Base-by-base conservation (phyloP, 1,284 basidiomycete species). In the Moniliophthora roreri region DNA sequence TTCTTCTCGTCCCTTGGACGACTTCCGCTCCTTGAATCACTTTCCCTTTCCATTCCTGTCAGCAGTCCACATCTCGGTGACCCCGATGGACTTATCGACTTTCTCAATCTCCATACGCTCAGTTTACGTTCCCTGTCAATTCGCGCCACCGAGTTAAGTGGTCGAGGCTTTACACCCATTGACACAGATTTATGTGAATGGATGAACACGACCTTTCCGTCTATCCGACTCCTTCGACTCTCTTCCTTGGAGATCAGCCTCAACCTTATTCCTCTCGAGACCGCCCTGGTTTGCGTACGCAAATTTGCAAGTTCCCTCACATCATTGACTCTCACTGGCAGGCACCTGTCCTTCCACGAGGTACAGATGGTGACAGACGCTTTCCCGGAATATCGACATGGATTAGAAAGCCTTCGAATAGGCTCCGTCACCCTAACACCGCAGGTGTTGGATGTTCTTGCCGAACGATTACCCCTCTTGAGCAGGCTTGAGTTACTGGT, bases 381-480 rank as follows among this genome's bases (percentile, higher is more conserved):
- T 13, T 21, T 45, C 26, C 28, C 44, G 15, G 13, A 28, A 10
- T 46, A 28, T 46, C 44, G 26, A 11, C 44, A 8, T 28, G 2
- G 64, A 15, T 58, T 74, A 36, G 57, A 60, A 9, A 66, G 57
- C 2, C 62, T 76, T 6, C 66, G 72, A 5, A 56, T 76, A 13
- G 71, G 73, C 15, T 62, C 69, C 5, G 66, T 75, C 20, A 64
- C 66, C 5, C 61, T 77, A 7, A 74, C 69, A 2, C 74, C 74
- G 5, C 62, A 69, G 51, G 61, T 76, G 13, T 26, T 76, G 10
- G 71, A 75, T 53, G 54, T 73, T 4, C 60, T 76, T 16, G 69
- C 72, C 1, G 52, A 60, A 48, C 65, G 63, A 46, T 62, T 74
- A 20, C 70, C 70, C 0, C 32, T 46, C 0, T 58, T 76, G 18